Percentiles rank a stretch among this genome's conserved stretches.
Evolutionary conservation across 1,284 basidiomycete genomes (phyloP).

Genomic region (Malassezia restricta): DNA sequence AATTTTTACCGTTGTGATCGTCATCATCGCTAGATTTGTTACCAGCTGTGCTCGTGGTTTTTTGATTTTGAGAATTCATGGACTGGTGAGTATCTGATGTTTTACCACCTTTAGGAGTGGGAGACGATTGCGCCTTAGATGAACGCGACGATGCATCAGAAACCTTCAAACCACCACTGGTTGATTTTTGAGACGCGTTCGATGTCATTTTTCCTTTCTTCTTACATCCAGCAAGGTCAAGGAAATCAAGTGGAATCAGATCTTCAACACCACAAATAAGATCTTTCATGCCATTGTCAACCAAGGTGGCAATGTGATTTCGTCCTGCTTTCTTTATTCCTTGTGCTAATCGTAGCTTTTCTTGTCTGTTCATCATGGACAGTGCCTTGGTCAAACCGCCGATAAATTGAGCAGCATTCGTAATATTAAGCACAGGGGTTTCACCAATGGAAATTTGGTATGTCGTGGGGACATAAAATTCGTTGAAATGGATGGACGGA

Average conservation of each 20-base stretch:
- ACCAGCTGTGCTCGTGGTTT: no score
- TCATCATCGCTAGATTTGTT: no score
- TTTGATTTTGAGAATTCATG: no score
- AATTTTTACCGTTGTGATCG: no score
- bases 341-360: background rate
- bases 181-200: no score
- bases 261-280: constrained; percentile 10
- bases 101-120: no score
- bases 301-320: background rate
- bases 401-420: background rate
- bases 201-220: background rate
- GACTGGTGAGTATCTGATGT: no score
- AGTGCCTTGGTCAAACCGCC: background rate
- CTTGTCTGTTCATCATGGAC: background rate
- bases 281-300: background rate
- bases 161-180: background rate
- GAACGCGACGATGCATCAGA: background rate
- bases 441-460: constrained; percentile 18
- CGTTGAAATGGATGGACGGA: constrained; percentile 23
- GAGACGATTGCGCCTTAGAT: no score
- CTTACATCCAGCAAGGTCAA: constrained; percentile 8
- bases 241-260: background rate
- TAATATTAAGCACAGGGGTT: constrained; percentile 3
- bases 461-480: constrained; percentile 21
- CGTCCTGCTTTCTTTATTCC: background rate